Base-by-base conservation (phyloP, 306 rosid genomes). In the Vigna mungo region DNA sequence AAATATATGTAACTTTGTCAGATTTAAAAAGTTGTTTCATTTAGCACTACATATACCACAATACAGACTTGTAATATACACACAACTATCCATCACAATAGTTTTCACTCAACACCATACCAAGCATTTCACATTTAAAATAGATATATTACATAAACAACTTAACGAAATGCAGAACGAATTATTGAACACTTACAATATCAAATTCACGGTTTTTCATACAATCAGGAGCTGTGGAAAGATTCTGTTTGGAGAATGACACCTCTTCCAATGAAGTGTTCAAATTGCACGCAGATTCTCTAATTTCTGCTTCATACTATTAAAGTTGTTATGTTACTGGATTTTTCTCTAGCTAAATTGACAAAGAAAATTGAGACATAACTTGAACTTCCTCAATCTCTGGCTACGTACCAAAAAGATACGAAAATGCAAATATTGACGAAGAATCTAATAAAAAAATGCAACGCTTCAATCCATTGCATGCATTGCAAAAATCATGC, bases 291-390 rank as follows among this genome's bases (percentile, higher is more conserved):
- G 82, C 20, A 72, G 92, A 82, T 41, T 89, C 90, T 87, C 83
- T 87, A 23, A 85, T 70, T 76, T 90, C 99, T 11, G 79, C 88
- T 83, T 95, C 97, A 69, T 32, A 41, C 46, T 9, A 12, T 66
- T 61, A 41, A 53, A 70, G 21, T 51, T 9, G n/a, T 18, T 68
- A 10, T 59, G 36, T 64, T 69, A 61, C 27, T n/a, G 41, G 61
- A 67, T 67, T 44, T 68, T 62, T 48, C 36, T 49, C 27, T 6
- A 12, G 34, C 71, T 52, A 46, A 61, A 81, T 51, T 10, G 14
- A 34, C 44, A 69, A 46, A 69, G 47, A 8, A 74, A 59, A 74
- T 56, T 65, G 13, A 23, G 36, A 68, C 48, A 32, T 4, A 47
- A 36, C 27, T 36, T 8, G 27, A 14, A 63, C 48, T 37, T 37